A percentile compares a stretch with the other conserved stretches of the same genome.
Evolutionary conservation across 257 asterid species (phyloP).

Genomic region (Petunia axillaris): DNA sequence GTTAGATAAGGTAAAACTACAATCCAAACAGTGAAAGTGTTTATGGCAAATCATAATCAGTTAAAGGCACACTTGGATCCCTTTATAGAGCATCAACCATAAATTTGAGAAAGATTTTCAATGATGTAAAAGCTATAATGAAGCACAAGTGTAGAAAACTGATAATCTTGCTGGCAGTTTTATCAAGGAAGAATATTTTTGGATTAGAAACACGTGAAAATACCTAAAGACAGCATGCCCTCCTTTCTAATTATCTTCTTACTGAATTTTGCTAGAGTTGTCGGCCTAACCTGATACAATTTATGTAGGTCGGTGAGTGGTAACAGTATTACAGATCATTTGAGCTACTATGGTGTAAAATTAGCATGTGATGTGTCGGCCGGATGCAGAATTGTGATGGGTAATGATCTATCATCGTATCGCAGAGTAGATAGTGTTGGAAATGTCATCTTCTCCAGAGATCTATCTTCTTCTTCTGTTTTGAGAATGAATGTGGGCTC

Average conservation of each 20-base stretch:
- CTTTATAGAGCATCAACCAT: neutral
- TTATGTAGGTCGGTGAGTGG: conserved; percentile 84
- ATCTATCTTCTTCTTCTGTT: conserved; percentile 44
- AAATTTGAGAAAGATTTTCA: neutral
- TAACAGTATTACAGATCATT: conserved; percentile 83
- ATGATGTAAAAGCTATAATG: neutral
- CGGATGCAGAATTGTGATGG: conserved; percentile 73
- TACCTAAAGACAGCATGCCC: neutral
- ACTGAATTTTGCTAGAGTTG: neutral
- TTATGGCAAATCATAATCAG: conserved; percentile 7
- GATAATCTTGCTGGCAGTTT: conserved; percentile 5
- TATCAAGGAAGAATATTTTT: neutral
- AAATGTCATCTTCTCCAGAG: conserved; percentile 55
- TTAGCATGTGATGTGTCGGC: conserved; percentile 66
- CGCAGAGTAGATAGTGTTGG: conserved; percentile 58
- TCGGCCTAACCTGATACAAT: neutral
- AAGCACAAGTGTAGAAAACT: neutral
- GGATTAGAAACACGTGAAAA: neutral
- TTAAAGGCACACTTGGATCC: conserved; percentile 9
- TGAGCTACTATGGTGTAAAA: conserved; percentile 67
- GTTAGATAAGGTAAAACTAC: conserved; percentile 19
- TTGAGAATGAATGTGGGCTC: conserved; percentile 43
- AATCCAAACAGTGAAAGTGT: neutral
- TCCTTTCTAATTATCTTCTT: neutral
- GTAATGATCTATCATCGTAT: conserved; percentile 49